phyloP scores from a whole-genome alignment of 1,139 yeast species.

The Blastobotrys ciferrii region DNA sequence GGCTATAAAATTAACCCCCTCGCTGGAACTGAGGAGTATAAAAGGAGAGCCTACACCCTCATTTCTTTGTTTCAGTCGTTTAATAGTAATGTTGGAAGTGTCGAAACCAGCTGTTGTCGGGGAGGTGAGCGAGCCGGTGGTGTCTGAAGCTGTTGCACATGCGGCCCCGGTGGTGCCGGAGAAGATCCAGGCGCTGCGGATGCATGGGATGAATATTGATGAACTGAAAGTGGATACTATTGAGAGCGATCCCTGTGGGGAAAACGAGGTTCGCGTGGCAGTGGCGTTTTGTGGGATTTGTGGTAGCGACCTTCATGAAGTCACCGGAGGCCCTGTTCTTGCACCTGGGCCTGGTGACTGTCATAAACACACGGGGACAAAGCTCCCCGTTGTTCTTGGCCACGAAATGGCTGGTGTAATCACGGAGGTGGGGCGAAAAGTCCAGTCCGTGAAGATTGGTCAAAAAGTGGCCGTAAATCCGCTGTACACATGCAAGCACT shows the following conservation, averaged over 20 bases:
- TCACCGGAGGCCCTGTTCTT: slow-evolving; percentile 48
- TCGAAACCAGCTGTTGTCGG: not conserved
- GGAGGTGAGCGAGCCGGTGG: not conserved
- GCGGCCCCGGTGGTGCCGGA: not conserved
- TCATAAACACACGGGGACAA: slow-evolving; percentile 32
- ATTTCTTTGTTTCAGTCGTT: not conserved
- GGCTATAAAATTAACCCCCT: not conserved
- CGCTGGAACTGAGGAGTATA: not conserved
- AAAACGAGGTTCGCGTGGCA: slow-evolving; percentile 46
- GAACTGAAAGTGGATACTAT: not conserved
- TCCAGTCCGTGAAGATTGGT: slow-evolving; percentile 42
- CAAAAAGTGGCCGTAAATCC: slow-evolving; percentile 50
- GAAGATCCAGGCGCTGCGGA: slow-evolving; percentile 3
- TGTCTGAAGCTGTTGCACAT: not conserved
- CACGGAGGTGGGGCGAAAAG: slow-evolving; percentile 61
- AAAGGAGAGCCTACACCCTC: not conserved
- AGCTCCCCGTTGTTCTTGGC: slow-evolving; percentile 48
- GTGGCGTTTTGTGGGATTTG: slow-evolving; percentile 52
- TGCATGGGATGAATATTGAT: slow-evolving; percentile 3
- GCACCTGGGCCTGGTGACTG: slow-evolving; percentile 30
- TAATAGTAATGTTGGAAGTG: not conserved
- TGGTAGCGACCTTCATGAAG: slow-evolving; percentile 52
- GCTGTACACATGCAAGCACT: slow-evolving; percentile 45
- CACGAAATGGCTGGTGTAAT: slow-evolving; percentile 74
- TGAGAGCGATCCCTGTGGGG: slow-evolving; percentile 15